These are phyloP conservation scores for Solanum gracilifrons DNA, from an alignment of 257 asterid species.

Conservation along the genomic window DNA sequence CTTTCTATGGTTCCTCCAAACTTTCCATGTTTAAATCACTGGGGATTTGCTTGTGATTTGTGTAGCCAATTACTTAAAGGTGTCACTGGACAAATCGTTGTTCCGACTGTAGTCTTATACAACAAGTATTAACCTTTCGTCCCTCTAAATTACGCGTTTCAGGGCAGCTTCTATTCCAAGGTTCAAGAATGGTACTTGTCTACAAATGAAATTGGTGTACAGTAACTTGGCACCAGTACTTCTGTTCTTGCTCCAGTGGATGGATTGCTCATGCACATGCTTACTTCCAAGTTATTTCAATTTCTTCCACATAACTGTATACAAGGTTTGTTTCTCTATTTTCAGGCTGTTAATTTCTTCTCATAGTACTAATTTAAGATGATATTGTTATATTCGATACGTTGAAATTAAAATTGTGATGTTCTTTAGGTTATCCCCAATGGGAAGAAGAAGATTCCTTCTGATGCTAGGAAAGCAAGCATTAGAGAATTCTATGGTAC, in stretches of 20 bases:
- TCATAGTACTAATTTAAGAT: not conserved
- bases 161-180: conserved; percentile 56
- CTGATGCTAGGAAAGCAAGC: conserved; percentile 47
- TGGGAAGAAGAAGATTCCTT: conserved; percentile 20
- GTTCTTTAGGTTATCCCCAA: conserved; percentile 32
- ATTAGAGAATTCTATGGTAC: conserved; percentile 49
- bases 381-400: not conserved
- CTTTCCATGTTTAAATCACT: not conserved
- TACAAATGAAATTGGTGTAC: conserved; percentile 49
- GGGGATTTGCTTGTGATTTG: not conserved
- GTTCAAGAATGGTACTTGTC: conserved; percentile 29
- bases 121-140: not conserved
- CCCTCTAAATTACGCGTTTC: not conserved
- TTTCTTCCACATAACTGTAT: conserved; percentile 36
- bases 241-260: conserved; percentile 43
- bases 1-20: not conserved
- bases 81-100: not conserved
- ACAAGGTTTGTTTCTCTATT: conserved; percentile 24
- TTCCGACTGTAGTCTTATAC: not conserved
- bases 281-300: conserved; percentile 35
- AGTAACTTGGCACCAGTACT: conserved; percentile 37
- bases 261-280: conserved; percentile 42
- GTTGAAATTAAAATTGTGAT: not conserved
- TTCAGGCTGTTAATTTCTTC: not conserved
- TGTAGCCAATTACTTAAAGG: not conserved